Base-by-base conservation (phyloP, 2,329 filamentous ascomycete species). In the Xylariaceae sp. region DNA sequence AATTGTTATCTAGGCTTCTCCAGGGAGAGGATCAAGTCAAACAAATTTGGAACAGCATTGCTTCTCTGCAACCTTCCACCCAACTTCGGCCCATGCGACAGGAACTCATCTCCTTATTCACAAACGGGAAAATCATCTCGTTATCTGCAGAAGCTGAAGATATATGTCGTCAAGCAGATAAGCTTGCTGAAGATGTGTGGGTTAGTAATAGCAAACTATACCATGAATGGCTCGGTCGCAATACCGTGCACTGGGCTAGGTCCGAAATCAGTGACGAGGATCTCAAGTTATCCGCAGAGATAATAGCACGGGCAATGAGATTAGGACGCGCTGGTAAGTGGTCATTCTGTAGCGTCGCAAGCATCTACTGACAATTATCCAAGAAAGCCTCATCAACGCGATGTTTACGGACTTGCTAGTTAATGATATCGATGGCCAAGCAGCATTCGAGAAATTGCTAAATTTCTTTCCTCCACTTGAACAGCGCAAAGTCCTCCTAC, bases 261-360 rank as follows among this genome's bases (percentile, higher is more conserved):
- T 63, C 52, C 52, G 71, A 60, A 29, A 60, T 53, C 64, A 72
- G 70, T 62, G 63, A 71, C 10, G 69, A 77, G 7, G 73, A 75
- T 7, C 57, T 71, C 12, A 79, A 74, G 47, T 66, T 80, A 7
- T 77, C 74, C 43, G 77, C 76, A 16, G 77, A 79, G 2, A 48
- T 87, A 1, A 74, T 85, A 14, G 74, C 83, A 2, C 87, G 88
- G 59, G 79, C 84, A 1, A 75, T 93, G 56, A 87, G 82, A 26
- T 72, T 96, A 26, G 91, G 90, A 2, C 91, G 95, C 72, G 77
- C 81, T 50, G 88, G 90, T 89, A 78, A 69, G 76, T 59, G n/a
- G 18, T 20, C 18, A 16, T 50, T 26, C 18, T 20, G 51, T 20
- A 16, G 20, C 0, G 32, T 14, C 6, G 45, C 29, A 21, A 32